phyloP scores from a whole-genome alignment of 164 flowering plant species.

The Paratinospora sagittata region DNA sequence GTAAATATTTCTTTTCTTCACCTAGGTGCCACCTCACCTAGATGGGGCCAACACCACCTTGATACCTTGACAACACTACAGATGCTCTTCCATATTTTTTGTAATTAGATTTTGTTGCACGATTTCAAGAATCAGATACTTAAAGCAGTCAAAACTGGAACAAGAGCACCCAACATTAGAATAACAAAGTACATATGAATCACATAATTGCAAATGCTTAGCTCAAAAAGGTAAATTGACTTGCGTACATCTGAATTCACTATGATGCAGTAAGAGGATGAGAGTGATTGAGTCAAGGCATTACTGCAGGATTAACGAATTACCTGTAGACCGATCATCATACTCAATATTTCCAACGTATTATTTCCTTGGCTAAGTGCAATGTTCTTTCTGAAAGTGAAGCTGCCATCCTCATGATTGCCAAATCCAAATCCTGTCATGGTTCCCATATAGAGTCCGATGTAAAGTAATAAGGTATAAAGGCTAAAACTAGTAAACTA shows the following conservation, averaged over 20 bases:
- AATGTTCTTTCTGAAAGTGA: conserved; percentile 29
- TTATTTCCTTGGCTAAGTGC: conserved; percentile 39
- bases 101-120: too few species aligned
- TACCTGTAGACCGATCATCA: conserved; percentile 62
- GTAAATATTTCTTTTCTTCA: too few species aligned
- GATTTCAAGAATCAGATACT: too few species aligned
- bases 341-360: conserved; percentile 47
- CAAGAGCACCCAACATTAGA: too few species aligned
- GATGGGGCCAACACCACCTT: too few species aligned
- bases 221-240: background rate
- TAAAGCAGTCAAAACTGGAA: too few species aligned
- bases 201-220: background rate
- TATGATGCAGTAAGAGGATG: background rate
- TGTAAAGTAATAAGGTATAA: background rate
- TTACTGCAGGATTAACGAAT: background rate
- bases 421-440: conserved; percentile 49
- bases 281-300: background rate
- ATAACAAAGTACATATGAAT: too few species aligned
- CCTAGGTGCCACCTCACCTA: too few species aligned
- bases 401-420: conserved; percentile 51
- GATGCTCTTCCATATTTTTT: too few species aligned
- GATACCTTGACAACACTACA: too few species aligned
- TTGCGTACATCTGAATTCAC: background rate
- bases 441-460: conserved; percentile 2
- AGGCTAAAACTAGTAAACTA: background rate